Evolutionary conservation across 805 yeast species (phyloP).

Genomic region (Lipomyces mesembrius): DNA sequence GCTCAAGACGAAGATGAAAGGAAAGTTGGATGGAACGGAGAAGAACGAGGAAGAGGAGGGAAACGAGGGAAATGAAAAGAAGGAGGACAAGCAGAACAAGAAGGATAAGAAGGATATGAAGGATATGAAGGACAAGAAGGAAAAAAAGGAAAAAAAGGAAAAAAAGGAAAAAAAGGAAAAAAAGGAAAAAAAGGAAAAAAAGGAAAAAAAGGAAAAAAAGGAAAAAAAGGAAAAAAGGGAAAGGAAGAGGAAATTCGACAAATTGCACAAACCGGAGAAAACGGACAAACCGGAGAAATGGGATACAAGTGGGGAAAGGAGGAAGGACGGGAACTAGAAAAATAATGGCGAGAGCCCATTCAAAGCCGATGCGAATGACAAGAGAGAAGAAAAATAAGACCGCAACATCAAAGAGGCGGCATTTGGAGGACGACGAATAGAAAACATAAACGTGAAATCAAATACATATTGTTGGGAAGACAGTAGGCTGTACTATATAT

Average conservation of each 20-base stretch:
- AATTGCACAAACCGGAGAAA: no score
- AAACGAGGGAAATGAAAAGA: conserved; percentile 39
- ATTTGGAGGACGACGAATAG: neutral
- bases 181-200: no score
- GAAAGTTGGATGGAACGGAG: conserved; percentile 42
- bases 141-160: no score
- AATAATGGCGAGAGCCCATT: neutral
- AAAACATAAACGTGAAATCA: neutral
- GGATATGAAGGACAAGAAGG: neutral
- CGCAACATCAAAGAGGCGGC: neutral
- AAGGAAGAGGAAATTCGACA: no score
- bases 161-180: no score
- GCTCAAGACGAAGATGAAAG: conserved; percentile 41
- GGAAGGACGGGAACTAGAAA: conserved; percentile 7
- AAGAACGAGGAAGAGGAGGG: conserved; percentile 45
- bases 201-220: no score
- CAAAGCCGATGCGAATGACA: neutral
- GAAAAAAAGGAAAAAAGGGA: no score
- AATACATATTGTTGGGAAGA: neutral
- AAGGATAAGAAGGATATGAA: neutral
- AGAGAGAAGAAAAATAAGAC: neutral
- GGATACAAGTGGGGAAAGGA: conserved; percentile 23
- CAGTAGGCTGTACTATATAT: neutral
- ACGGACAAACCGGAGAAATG: no score
- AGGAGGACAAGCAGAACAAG: neutral